Base-by-base conservation (phyloP, 306 rosid species). In the Carpinus viminea region DNA sequence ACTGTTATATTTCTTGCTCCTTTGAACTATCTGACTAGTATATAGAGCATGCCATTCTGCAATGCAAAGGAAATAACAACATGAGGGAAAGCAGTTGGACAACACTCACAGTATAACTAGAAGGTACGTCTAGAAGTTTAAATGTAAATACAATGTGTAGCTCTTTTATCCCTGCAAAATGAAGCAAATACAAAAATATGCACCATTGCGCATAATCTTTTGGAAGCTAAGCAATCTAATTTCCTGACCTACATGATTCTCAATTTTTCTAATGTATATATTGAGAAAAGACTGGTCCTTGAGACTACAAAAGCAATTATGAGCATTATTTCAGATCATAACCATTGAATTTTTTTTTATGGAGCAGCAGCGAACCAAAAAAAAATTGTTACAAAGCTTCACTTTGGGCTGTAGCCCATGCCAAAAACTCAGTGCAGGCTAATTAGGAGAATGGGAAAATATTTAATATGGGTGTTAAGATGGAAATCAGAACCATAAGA, bases 21-120 rank as follows among this genome's bases (percentile, higher is more conserved):
- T 83, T 31, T 78, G 86, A 78, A 79, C 74, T 36, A 78, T 78
- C 80, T 83, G 83, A 60, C 69, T 59, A 31, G 80, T 78, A 59
- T 78, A 83, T 38, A 83, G 59, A 51, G 78, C 83, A 69, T 83
- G 38, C 86, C 86, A 83, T 73, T 83, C 86, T 83, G 73, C 76
- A 74, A 7, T 61, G 68, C 34, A 57, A 36, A 69, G 65, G 61
- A 45, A 47, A 47, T 31, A 66, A 66, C 16, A 24, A 4, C 57
- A 15, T 53, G 57, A 15, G 7, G 20, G 8, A 53, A 53, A 53
- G 0, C 8, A 17, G 18, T 28, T 16, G n/a, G 68, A 61, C 11
- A 61, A 26, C 16, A 12, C n/a, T 61, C 41, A 57, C 64, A 57
- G 20, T 21, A 21, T 9, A n/a, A 57, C 26, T 24, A 9, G 9